These are phyloP conservation scores for Cutaneotrichosporon sp. DNA, from an alignment of 1,284 basidiomycete species.

Conservation along the genomic window DNA sequence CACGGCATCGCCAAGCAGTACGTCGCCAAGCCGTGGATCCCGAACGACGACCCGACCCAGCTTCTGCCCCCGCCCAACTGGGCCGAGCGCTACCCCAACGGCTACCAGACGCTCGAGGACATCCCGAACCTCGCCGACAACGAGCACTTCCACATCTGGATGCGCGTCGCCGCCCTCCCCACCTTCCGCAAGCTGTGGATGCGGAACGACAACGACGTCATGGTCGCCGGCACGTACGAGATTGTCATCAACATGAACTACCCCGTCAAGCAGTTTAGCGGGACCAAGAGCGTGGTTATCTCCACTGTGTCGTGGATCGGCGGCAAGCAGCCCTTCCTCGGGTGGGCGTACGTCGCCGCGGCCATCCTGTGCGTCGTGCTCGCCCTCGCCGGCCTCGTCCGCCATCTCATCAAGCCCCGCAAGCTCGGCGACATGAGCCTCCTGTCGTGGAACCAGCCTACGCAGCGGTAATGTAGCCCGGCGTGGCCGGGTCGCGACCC, in stretches of 20 bases:
- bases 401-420: slow-evolving; percentile 91
- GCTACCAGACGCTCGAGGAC: slow-evolving; percentile 68
- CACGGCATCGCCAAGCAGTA: slow-evolving; percentile 92
- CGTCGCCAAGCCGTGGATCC: slow-evolving; percentile 57
- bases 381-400: slow-evolving; percentile 81
- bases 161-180: slow-evolving; percentile 94
- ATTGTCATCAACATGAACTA: slow-evolving; percentile 85
- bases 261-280: slow-evolving; percentile 86
- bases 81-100: slow-evolving; percentile 67
- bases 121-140: slow-evolving; percentile 75
- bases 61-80: slow-evolving; percentile 95
- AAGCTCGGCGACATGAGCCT: slow-evolving; percentile 60
- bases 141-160: slow-evolving; percentile 99
- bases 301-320: slow-evolving; percentile 98
- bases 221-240: slow-evolving; percentile 74
- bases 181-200: slow-evolving; percentile 96
- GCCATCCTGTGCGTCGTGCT: slow-evolving; percentile 84
- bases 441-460: slow-evolving; percentile 76
- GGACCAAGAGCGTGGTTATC: slow-evolving; percentile 95
- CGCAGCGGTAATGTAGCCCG: slow-evolving; percentile 16
- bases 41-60: slow-evolving; percentile 61
- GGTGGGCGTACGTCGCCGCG: slow-evolving; percentile 92
- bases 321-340: slow-evolving; percentile 89
- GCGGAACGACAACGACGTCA: slow-evolving; percentile 76
- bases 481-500: slow-evolving; percentile 4